Base-by-base conservation (phyloP, 2,329 filamentous ascomycete species). In the Daldinia sp. region DNA sequence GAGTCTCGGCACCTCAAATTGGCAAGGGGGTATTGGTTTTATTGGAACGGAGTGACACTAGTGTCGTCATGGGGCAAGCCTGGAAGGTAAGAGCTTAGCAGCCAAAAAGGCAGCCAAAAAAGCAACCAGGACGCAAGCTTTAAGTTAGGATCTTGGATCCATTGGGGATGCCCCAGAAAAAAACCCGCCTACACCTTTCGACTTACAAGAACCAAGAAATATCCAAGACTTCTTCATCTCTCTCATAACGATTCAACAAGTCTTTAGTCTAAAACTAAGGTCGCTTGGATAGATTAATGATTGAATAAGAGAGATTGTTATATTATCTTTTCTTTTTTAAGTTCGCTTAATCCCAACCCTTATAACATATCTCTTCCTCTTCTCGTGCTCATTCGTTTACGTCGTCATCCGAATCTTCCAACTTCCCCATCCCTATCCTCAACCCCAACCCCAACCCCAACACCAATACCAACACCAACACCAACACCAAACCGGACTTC, bases 61-160 rank as follows among this genome's bases (percentile, higher is more conserved):
- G 61, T 67, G 64, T 67, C 64, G 64, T 67, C 64, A 67, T 67
- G 64, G 59, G 61, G 61, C 58, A 59, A 57, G 54, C 61, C 56
- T 64, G 57, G 57, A 37, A 52, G 34, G 49, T 52, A 39, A 25
- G 48, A 53, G 49, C 49, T 58, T 52, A 25, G 43, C 19, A 61
- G 45, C 25, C 39, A 19, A 15, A 17, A 43, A 23, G 13, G 21
- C 39, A 41, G 37, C 21, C n/a, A n/a, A n/a, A n/a, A n/a, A n/a
- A n/a, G n/a, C n/a, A n/a, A n/a, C n/a, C n/a, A n/a, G n/a, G n/a
- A n/a, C n/a, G n/a, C n/a, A n/a, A 32, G 29, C 29, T 32, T 32
- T 32, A 32, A 32, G 41, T 54, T 41, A 45, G 51, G 19, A 23
- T 34, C 47, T 34, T 48, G 43, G 41, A 15, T 50, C 29, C 32